These are phyloP conservation scores for Fennellomyces sp. DNA, from an alignment of 371 early-diverging fungal species.

Conservation along the genomic window DNA sequence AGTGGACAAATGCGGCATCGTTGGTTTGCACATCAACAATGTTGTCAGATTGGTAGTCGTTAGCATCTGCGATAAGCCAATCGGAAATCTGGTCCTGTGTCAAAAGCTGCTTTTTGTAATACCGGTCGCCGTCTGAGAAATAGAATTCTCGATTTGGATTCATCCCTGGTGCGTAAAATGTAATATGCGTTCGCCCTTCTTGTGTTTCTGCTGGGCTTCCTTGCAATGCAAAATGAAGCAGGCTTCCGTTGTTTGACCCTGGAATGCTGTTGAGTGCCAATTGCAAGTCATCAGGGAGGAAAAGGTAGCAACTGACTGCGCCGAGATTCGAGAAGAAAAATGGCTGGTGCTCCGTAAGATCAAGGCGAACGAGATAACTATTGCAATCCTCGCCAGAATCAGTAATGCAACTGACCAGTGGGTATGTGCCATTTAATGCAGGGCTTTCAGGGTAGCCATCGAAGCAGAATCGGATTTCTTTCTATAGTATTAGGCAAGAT, in stretches of 20 bases:
- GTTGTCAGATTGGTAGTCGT: conserved; percentile 41
- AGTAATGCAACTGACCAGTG: conserved; percentile 41
- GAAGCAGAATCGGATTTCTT: conserved; percentile 53
- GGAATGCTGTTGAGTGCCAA: conserved; percentile 29
- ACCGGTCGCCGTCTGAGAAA: conserved; percentile 24
- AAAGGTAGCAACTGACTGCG: conserved; percentile 40
- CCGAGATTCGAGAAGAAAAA: conserved; percentile 41
- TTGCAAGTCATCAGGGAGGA: conserved; percentile 33
- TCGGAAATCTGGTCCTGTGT: conserved; percentile 15
- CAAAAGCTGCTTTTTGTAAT: conserved; percentile 18
- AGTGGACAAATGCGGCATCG: conserved; percentile 39
- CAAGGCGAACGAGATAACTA: conserved; percentile 25
- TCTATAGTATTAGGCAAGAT: not conserved
- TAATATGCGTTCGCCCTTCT: conserved; percentile 41
- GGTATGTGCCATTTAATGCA: conserved; percentile 8
- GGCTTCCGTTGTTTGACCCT: conserved; percentile 46
- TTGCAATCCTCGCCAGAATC: conserved; percentile 38
- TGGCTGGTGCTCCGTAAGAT: conserved; percentile 42
- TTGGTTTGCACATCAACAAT: conserved; percentile 38
- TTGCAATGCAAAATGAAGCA: conserved; percentile 37
- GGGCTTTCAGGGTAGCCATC: conserved; percentile 38
- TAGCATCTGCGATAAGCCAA: conserved; percentile 44
- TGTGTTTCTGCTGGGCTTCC: conserved; percentile 28
- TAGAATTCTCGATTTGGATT: conserved; percentile 43
- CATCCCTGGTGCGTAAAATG: conserved; percentile 43